Conservation (phyloP, 2,329 filamentous ascomycete species). For the Colletotrichum eremochloae region DNA sequence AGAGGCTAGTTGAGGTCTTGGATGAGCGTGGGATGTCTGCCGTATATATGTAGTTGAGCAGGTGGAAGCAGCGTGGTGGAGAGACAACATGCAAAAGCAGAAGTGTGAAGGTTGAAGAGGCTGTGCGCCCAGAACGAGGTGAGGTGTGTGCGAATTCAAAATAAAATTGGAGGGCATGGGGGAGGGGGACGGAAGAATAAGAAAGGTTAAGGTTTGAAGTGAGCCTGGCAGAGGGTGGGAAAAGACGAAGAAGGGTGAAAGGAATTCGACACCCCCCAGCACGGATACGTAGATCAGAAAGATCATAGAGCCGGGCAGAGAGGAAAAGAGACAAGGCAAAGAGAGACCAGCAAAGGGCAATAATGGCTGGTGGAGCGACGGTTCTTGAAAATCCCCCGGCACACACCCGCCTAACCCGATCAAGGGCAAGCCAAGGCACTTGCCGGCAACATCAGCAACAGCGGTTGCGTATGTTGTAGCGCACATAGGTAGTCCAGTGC, state of each 20-base stretch:
- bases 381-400: conserved; percentile 34
- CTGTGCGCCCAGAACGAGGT: conserved; percentile 25
- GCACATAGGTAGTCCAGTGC: neutral
- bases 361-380: conserved; percentile 33
- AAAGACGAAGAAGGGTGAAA: conserved; percentile 12
- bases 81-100: conserved; percentile 30
- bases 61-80: conserved; percentile 39
- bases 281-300: conserved; percentile 20
- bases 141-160: conserved; percentile 25
- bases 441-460: neutral
- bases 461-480: conserved; percentile 17
- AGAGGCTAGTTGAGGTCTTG: conserved; percentile 19
- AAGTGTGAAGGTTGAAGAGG: conserved; percentile 22
- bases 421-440: neutral
- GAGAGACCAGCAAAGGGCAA: conserved; percentile 1
- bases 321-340: neutral
- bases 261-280: neutral
- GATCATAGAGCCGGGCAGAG: conserved; percentile 9
- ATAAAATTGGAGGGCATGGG: conserved; percentile 37
- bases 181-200: conserved; percentile 30
- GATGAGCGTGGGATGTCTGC: conserved; percentile 27
- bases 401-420: conserved; percentile 1
- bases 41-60: conserved; percentile 39
- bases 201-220: conserved; percentile 40
- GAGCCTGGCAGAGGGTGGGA: conserved; percentile 35